Evolutionary conservation across 23 red algal genomes (phyloP), one percentile per base, ranked within the genome.

Genomic region (Gracilaria gracilis): DNA sequence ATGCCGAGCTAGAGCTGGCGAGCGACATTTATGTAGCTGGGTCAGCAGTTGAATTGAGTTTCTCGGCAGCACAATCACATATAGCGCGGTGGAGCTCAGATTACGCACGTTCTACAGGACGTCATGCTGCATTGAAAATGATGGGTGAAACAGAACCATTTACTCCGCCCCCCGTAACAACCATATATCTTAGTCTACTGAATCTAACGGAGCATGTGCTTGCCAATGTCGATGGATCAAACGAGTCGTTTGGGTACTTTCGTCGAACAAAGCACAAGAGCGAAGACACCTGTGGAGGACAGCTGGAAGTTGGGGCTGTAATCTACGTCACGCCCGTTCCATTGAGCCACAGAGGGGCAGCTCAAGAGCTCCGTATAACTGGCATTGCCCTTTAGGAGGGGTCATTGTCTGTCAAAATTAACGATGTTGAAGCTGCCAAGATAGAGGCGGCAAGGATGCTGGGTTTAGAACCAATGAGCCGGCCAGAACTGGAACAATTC

Each of bases 181-280:
- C 76, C 24, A 75, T 90, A 11, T 58, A 90, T 21, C 34, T 90
- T 21, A 16, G 59, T 33, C 25, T 74, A 44, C 38, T 90, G 4
- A 65, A 75, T 44, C 87, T 90, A 51, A 35, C 47, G 32, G 58
- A 81, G 3, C 73, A 81, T 90, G 74, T 90, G 48, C 24, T 62
- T 49, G 87, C 72, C 16, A 58, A 90, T 90, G 71, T 81, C 20
- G 62, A 71, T 69, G 87, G 87, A 24, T 90, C 87, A 29, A 23
- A n/a, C 9, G 87, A 90, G 50, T 62, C 87, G 7, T 90, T 90
- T 81, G 87, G 87, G 29, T 90, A 90, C 64, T 90, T 90, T 51
- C 27, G 38, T 5, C 87, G 87, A 90, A 38, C 53, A n/a, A 90
- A 71, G 64, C 17, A 79, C 47, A 47, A 74, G 9, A 57, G 75